phyloP scores from a whole-genome alignment of 306 rosid genomes.

The Abrus precatorius region DNA sequence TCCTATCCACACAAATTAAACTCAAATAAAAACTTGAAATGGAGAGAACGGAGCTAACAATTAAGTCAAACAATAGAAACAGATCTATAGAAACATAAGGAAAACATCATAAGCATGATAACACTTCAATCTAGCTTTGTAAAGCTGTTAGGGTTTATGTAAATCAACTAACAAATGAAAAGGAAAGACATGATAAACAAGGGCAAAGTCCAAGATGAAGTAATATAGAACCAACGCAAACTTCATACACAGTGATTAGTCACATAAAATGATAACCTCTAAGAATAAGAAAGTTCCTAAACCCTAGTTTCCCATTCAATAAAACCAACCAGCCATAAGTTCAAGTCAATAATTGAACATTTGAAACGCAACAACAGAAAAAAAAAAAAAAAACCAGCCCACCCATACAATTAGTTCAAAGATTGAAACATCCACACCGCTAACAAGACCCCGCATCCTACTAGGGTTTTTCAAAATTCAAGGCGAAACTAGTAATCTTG shows the following conservation, averaged over 20 bases:
- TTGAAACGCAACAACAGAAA: slow-evolving; percentile 39
- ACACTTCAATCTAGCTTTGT: slow-evolving; percentile 49
- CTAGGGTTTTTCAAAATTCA: slow-evolving; percentile 69
- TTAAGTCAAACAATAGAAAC: slow-evolving; percentile 37
- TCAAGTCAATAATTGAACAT: slow-evolving; percentile 42
- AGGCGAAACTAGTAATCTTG: slow-evolving; percentile 29
- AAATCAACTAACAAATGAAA: slow-evolving; percentile 46
- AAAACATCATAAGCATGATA: slow-evolving; percentile 34
- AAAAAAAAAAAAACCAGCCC: slow-evolving; percentile 21
- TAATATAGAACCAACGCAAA: slow-evolving; percentile 22
- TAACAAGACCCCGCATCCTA: slow-evolving; percentile 34
- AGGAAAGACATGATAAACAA: slow-evolving; percentile 33
- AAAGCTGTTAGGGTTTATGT: slow-evolving; percentile 58
- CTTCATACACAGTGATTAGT: slow-evolving; percentile 36
- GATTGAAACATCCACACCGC: slow-evolving; percentile 24
- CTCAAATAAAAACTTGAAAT: slow-evolving; percentile 32
- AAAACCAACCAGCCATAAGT: slow-evolving; percentile 35
- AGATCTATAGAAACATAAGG: slow-evolving; percentile 10
- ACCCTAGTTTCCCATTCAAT: slow-evolving; percentile 69
- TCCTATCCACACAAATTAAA: slow-evolving; percentile 49
- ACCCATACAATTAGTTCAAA: slow-evolving; percentile 37
- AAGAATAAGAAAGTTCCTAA: slow-evolving; percentile 49
- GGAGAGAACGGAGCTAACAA: slow-evolving; percentile 27
- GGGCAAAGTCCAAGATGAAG: slow-evolving; percentile 29
- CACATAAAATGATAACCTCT: slow-evolving; percentile 67